Base-by-base conservation (phyloP, 2,329 filamentous ascomycete species). In the Paramyrothecium roridum region DNA sequence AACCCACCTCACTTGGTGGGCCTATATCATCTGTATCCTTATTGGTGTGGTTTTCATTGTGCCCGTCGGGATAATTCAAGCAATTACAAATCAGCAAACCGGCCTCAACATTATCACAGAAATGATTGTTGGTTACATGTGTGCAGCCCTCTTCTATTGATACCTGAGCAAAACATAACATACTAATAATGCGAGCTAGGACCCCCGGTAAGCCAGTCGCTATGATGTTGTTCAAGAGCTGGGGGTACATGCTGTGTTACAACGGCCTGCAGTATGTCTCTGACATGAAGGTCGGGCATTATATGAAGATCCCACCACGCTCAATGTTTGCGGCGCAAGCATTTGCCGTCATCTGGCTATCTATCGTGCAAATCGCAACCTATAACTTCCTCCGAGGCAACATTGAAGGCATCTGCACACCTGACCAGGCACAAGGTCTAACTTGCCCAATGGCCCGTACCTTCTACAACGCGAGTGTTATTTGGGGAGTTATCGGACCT, bases 401-500 rank as follows among this genome's bases (percentile, higher is more conserved):
- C 46, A 84, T 86, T 54, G 60, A 71, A 3, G 69, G 74, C 11
- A 72, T 84, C 13, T 86, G 81, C 56, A 61, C 63, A 30, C 57
- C 57, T 13, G 20, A 48, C 37, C 64, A 66, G 53, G 54, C 56
- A 16, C 50, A 61, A 51, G 48, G 62, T 49, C 55, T 74, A 58
- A 76, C 67, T 3, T 76, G 73, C 52, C 73, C 73, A 12, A 75
- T 75, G 53, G 73, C 73, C n/a, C 69, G 64, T 2, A 59, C 67
- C 1, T 70, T 70, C 67, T 85, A 83, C 70, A 81, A 77, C 2
- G 77, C 76, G 7, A 83, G 80, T 3, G 72, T 83, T 13, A 77
- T 82, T 52, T 83, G 80, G 81, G 83, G 82, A 49, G 71, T 82
- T 23, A 83, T 85, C 50, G 83, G 83, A 0, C 82, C 82, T 0